A percentile compares a stretch with the other conserved stretches of the same genome.
Evolutionary conservation across 1,284 basidiomycete genomes (phyloP).

Genomic region (Cystobasidium sp.): DNA sequence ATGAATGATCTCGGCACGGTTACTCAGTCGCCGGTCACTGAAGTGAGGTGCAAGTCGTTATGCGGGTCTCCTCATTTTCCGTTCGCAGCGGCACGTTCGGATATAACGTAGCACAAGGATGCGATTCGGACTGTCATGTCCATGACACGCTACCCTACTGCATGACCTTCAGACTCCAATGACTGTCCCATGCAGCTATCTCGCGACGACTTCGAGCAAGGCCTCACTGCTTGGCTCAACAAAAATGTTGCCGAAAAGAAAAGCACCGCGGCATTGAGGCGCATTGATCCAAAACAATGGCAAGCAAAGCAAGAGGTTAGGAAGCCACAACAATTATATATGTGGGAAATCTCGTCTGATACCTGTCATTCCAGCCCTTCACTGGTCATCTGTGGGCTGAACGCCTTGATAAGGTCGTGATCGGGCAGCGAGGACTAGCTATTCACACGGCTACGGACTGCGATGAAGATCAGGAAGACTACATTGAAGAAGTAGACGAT

Average conservation of each 20-base stretch:
- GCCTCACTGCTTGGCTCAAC: constrained; percentile 23
- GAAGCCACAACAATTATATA: background rate
- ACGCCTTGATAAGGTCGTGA: constrained; percentile 20
- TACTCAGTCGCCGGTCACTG: background rate
- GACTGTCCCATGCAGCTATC: constrained; percentile 10
- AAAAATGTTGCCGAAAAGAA: background rate
- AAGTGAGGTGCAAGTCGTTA: background rate
- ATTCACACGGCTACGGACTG: background rate
- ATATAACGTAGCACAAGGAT: background rate
- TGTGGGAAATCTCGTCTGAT: background rate
- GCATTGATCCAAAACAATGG: constrained; percentile 2
- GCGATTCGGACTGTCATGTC: background rate
- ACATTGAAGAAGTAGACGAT: background rate
- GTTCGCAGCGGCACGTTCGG: background rate
- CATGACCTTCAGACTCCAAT: background rate
- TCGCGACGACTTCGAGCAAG: constrained; percentile 27
- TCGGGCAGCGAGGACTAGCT: background rate
- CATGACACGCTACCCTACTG: background rate
- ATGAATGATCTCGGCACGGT: background rate
- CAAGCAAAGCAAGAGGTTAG: constrained; percentile 7
- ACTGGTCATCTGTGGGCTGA: constrained; percentile 29
- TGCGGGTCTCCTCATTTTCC: constrained; percentile 22
- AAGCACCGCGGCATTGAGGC: background rate
- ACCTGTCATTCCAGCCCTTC: constrained; percentile 2
- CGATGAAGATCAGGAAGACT: background rate